Conservation (phyloP, 352 stramenopile genomes). For the Phytophthora melonis region DNA sequence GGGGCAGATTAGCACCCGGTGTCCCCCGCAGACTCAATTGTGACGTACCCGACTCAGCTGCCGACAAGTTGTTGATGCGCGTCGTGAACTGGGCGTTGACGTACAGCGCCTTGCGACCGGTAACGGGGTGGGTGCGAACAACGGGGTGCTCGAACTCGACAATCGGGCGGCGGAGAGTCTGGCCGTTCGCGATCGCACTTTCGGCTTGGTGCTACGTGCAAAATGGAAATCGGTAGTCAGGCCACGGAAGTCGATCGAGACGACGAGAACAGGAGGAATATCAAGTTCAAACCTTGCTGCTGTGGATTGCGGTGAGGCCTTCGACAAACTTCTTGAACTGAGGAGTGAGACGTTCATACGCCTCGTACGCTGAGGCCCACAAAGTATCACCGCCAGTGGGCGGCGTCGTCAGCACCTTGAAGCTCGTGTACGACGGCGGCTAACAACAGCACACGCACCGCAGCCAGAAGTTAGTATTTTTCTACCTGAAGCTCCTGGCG, state of each 20-base stretch:
- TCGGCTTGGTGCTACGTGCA: constrained; percentile 22
- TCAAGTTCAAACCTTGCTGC: constrained; percentile 42
- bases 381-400: constrained; percentile 51
- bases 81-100: constrained; percentile 53
- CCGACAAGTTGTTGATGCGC: constrained; percentile 48
- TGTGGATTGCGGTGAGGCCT: constrained; percentile 55
- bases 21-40: not conserved
- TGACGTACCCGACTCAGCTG: constrained; percentile 44
- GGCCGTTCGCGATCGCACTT: constrained; percentile 19
- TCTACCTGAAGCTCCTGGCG: not conserved
- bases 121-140: constrained; percentile 50
- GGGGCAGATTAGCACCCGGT: not conserved
- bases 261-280: not conserved
- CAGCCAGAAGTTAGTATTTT: not conserved
- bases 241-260: not conserved
- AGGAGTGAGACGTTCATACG: constrained; percentile 57
- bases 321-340: constrained; percentile 54
- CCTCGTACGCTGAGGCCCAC: constrained; percentile 55
- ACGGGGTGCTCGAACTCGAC: constrained; percentile 54
- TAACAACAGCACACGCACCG: constrained; percentile 4
- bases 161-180: constrained; percentile 38
- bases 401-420: constrained; percentile 42
- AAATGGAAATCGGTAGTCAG: not conserved
- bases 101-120: constrained; percentile 41
- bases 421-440: constrained; percentile 37